Base-by-base conservation (phyloP, 805 yeast species). In the Metschnikowia colocasiae region DNA sequence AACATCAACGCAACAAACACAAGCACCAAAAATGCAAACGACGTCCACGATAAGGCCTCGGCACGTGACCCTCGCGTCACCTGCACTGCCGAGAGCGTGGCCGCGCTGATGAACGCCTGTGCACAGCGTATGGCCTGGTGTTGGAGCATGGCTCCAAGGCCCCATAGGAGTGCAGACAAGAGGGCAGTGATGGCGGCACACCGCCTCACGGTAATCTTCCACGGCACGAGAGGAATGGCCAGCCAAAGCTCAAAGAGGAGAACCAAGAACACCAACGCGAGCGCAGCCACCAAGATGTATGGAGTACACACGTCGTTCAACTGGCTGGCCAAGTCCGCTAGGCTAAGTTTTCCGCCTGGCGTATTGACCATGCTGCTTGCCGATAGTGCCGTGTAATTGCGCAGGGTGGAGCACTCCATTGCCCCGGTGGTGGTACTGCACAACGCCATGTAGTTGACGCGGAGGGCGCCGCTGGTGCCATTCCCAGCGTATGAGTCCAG, bases 121-220 rank as follows among this genome's bases (percentile, higher is more conserved):
- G 78, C 72, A 2, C 82, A 65, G 32, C 66, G 67, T 0, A 74
- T 70, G 0, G 85, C 84, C 43, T 82, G 80, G 55, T 80, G 81
- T 42, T 75, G 75, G 69, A 85, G 75, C 78, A 82, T 81, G 0
- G 86, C 70, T 2, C 86, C 86, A 25, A 81, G 62, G 0, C 85
- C 87, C 85, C 86, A 82, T 2, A 81, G 36, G 3, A 82, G 58
- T 16, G 49, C 48, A 16, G 39, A 37, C 15, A 47, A 36, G 13
- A 50, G 40, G 12, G 51, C 45, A 1, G 29, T 39, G 4, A 73
- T 67, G 39, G 71, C 54, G 0, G 66, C 49, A 0, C 71, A 61
- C 16, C 76, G 63, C 23, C 76, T 4, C 56, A 54, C 49, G 68
- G 58, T 43, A 56, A 59, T 23, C 33, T 63, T 65, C 13, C 69